phyloP scores from a whole-genome alignment of 2,329 filamentous ascomycete species.

The Hansfordia pulvinata region DNA sequence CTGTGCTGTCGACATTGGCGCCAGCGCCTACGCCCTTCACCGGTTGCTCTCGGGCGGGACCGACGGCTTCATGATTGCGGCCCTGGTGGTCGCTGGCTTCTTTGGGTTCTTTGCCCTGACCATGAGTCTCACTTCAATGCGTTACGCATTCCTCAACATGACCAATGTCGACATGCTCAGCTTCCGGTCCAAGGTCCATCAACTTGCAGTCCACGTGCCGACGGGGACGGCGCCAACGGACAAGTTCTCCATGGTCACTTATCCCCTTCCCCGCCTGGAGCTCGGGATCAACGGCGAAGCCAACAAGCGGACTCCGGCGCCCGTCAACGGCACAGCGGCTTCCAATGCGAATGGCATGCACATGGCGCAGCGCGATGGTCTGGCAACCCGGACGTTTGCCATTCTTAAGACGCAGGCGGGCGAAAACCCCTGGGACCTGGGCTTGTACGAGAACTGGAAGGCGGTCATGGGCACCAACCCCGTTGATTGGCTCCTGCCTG shows the following conservation, averaged over 20 bases:
- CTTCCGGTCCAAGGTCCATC: conserved; percentile 46
- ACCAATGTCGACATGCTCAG: conserved; percentile 75
- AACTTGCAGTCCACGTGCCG: conserved; percentile 62
- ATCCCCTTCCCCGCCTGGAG: conserved; percentile 32
- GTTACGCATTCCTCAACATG: conserved; percentile 58
- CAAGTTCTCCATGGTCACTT: conserved; percentile 38
- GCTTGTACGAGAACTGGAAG: conserved; percentile 55
- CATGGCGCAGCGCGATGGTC: conserved; percentile 22
- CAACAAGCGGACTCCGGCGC: conserved; percentile 3
- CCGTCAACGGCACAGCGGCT: conserved; percentile 3
- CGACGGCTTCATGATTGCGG: conserved; percentile 52
- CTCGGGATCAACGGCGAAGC: conserved; percentile 5
- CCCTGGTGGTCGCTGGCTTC: conserved; percentile 51
- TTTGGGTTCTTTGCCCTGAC: conserved; percentile 70
- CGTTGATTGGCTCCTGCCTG: conserved; percentile 69
- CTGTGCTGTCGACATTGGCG: conserved; percentile 48
- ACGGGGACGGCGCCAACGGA: conserved; percentile 25
- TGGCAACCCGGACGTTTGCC: conserved; percentile 57
- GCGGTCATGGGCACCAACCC: conserved; percentile 63
- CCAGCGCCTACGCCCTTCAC: conserved; percentile 51
- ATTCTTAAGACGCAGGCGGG: conserved; percentile 60
- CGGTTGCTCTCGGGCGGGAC: conserved; percentile 26
- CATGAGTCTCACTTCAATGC: conserved; percentile 62
- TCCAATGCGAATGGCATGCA: conserved; percentile 4
- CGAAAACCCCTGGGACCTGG: conserved; percentile 79